Evolutionary conservation across 2,329 filamentous ascomycete species (phyloP).

Genomic region (Epichloe coenophiala): DNA sequence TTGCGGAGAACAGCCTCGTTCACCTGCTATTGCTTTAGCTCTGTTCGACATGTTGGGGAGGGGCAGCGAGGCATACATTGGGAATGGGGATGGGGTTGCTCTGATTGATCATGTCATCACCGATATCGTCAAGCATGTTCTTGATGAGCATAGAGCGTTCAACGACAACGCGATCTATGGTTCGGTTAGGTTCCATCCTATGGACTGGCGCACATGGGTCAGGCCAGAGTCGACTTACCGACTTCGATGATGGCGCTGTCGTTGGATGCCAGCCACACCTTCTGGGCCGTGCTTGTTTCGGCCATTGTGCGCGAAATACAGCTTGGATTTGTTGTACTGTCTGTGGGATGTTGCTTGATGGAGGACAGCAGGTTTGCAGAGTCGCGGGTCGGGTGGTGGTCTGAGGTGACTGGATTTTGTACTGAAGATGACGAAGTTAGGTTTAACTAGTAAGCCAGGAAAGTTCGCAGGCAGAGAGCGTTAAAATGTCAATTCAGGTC

Average conservation of each 20-base stretch:
- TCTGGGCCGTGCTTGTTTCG: constrained; percentile 19
- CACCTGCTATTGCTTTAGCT: constrained; percentile 39
- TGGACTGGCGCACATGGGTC: not conserved
- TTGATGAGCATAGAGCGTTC: constrained; percentile 93
- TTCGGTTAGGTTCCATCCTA: not conserved
- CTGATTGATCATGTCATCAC: constrained; percentile 41
- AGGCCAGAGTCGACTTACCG: constrained; percentile 22
- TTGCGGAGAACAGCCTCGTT: constrained; percentile 90
- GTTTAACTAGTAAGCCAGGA: not conserved
- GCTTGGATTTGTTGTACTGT: not conserved
- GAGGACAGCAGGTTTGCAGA: not conserved
- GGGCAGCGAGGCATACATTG: constrained; percentile 42
- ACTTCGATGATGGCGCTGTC: constrained; percentile 34
- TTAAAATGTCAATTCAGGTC: not conserved
- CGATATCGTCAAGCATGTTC: constrained; percentile 94
- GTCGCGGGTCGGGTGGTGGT: not conserved
- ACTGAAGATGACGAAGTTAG: not conserved
- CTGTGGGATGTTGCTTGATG: not conserved
- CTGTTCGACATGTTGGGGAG: not conserved
- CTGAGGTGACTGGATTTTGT: not conserved
- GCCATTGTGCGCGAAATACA: constrained; percentile 19
- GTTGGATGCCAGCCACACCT: constrained; percentile 38
- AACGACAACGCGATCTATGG: constrained; percentile 63
- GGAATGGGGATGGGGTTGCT: constrained; percentile 72
- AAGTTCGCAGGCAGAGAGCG: not conserved